Base-by-base conservation (phyloP, 306 rosid species). In the Sicyos edulis region DNA sequence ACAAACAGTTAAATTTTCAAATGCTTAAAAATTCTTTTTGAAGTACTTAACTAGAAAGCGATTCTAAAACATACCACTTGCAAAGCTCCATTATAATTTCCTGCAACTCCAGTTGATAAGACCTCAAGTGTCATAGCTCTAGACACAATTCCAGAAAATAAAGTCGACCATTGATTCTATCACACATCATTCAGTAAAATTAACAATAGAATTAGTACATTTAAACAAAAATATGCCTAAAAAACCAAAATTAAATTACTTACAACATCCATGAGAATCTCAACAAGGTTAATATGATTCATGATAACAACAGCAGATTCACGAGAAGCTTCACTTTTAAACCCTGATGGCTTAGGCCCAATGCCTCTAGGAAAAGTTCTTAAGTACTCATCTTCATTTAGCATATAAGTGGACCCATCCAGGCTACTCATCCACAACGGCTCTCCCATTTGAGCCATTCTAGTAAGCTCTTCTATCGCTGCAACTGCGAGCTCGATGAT, bases 51-150 rank as follows among this genome's bases (percentile, higher is more conserved):
- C n/a, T n/a, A n/a, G n/a, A n/a, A n/a, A n/a, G n/a, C n/a, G n/a
- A n/a, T n/a, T n/a, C n/a, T n/a, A n/a, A n/a, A n/a, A 26, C 32
- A 26, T 84, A 93, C 99, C 96, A 95, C 99, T 95, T 95, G 99
- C 59, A 95, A 76, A 24, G 99, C 99, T 63, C 99, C 99, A 74
- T 95, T 95, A 85, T 86, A 95, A 78, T 89, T 95, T 59, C 97
- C 99, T 2, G 97, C 97, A 8, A 95, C 99, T 12, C 99, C 99
- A 5, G 97, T 91, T 65, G 97, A 95, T 14, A 91, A 77, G 7
- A 95, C 95, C 75, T 95, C 97, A 47, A 95, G 72, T 15, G 97
- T 89, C 88, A 89, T 71, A 34, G 97, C 97, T 83, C 99, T 89
- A 34, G 99, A 95, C 62, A 95, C 96, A 74, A 95, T 84, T 2